A percentile compares a stretch with the other conserved stretches of the same genome.
Evolutionary conservation across 495 filamentous ascomycete genomes (phyloP).

Genomic region (Aspergillus sclerotiicarbonarius): DNA sequence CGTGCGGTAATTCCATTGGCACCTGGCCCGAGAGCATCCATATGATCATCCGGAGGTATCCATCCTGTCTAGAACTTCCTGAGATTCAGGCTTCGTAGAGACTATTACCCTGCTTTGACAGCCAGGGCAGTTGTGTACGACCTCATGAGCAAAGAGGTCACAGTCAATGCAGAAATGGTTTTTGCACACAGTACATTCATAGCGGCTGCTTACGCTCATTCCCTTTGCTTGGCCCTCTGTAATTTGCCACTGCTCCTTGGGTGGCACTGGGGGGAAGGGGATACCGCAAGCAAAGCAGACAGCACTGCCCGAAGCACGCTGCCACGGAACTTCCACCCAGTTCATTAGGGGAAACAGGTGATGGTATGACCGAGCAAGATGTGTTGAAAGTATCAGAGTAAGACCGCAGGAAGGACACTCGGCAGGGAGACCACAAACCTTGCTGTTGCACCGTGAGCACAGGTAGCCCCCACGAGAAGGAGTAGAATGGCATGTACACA

Average conservation of each 20-base stretch:
- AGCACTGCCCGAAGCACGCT: constrained; percentile 51
- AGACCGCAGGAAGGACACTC: constrained; percentile 89
- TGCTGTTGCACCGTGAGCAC: constrained; percentile 83
- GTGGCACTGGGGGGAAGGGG: constrained; percentile 50
- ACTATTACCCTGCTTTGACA: constrained; percentile 64
- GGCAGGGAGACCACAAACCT: constrained; percentile 88
- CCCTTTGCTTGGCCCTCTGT: constrained; percentile 48
- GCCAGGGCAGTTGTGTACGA: constrained; percentile 91
- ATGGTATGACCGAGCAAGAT: constrained; percentile 91
- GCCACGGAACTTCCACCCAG: constrained; percentile 89
- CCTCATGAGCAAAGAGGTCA: constrained; percentile 90
- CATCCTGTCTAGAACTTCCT: constrained; percentile 26
- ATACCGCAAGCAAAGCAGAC: constrained; percentile 52
- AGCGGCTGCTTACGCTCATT: constrained; percentile 82
- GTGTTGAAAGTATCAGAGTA: constrained; percentile 94
- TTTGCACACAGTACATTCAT: constrained; percentile 78
- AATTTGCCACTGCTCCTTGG: constrained; percentile 35
- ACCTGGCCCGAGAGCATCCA: background rate
- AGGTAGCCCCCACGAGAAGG: constrained; percentile 84
- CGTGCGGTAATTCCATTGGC: background rate
- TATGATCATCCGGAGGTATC: constrained; percentile 28
- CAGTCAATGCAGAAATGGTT: constrained; percentile 98
- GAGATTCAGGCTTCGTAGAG: constrained; percentile 8
- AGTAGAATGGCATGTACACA: constrained; percentile 89
- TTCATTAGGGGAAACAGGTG: constrained; percentile 90